phyloP scores from a whole-genome alignment of 345 rosid species.

The Microcos paniculata region DNA sequence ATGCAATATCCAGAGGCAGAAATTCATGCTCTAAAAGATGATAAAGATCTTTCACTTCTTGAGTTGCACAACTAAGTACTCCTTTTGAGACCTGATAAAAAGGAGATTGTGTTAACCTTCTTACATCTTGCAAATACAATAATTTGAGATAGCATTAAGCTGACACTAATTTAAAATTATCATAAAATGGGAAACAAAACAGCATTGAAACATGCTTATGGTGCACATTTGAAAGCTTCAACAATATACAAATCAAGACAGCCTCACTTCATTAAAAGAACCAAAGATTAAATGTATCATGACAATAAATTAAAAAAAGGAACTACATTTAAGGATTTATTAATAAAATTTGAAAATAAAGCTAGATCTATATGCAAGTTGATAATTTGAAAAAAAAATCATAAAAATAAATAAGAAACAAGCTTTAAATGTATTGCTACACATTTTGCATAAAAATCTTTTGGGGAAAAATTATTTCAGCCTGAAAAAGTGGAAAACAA shows the following conservation, averaged over 20 bases:
- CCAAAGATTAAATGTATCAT: neutral
- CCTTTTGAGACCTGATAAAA: slow-evolving; percentile 71
- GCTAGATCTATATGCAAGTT: neutral
- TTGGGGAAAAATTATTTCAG: neutral
- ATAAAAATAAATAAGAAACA: neutral
- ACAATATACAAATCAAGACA: neutral
- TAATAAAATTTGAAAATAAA: too few relatives aligned
- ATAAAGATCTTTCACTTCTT: slow-evolving; percentile 94
- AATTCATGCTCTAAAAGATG: slow-evolving; percentile 88
- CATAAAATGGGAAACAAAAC: neutral
- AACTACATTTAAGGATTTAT: neutral
- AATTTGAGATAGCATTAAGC: neutral
- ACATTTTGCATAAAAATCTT: neutral
- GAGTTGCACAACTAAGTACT: slow-evolving; percentile 90
- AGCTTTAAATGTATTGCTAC: neutral
- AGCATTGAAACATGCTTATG: neutral
- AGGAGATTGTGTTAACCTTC: neutral
- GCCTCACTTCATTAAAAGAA: neutral
- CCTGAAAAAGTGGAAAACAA: neutral
- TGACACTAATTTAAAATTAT: neutral
- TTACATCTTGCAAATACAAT: neutral
- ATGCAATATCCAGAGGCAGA: slow-evolving; percentile 79
- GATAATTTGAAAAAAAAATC: too few relatives aligned
- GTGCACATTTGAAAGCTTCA: neutral
- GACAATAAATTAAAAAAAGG: neutral